Evolutionary conservation across 1,139 yeast species (phyloP).

Genomic region (Suhomyces bokatorum): DNA sequence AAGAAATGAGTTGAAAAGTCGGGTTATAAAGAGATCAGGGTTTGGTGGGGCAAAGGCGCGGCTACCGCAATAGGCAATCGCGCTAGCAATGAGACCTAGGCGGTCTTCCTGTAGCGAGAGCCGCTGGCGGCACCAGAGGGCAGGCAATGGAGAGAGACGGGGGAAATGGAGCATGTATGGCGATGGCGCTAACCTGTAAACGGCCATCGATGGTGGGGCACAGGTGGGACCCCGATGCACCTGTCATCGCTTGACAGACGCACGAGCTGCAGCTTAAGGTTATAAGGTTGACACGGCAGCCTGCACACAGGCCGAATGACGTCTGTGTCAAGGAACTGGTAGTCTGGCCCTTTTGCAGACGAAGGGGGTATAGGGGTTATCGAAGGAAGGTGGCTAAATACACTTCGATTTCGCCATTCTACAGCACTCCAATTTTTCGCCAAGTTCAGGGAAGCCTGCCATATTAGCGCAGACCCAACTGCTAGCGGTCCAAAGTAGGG

Average conservation of each 20-base stretch:
- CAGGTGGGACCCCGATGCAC: not conserved
- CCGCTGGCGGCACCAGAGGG: not conserved
- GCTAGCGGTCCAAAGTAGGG: too few species aligned
- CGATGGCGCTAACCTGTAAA: not conserved
- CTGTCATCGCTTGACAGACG: not conserved
- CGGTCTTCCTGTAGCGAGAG: not conserved
- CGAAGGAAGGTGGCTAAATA: too few species aligned
- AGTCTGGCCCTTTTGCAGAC: not conserved
- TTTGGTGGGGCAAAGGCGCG: conserved; percentile 1
- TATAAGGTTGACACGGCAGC: not conserved
- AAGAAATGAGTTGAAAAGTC: not conserved
- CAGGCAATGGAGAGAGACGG: not conserved
- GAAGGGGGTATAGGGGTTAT: not conserved
- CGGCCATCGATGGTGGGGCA: not conserved
- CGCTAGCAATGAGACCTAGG: not conserved
- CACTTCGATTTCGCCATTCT: too few species aligned
- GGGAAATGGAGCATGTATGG: not conserved
- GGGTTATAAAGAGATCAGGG: not conserved
- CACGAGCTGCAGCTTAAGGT: not conserved
- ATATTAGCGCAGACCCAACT: too few species aligned
- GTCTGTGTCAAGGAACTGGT: not conserved
- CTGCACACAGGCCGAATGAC: not conserved
- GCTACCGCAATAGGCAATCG: conserved; percentile 3
- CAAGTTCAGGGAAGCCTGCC: too few species aligned
- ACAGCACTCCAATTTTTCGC: too few species aligned